These are phyloP conservation scores for Paraconiothyrium brasiliense DNA, from an alignment of 2,329 filamentous ascomycete species.

Conservation along the genomic window DNA sequence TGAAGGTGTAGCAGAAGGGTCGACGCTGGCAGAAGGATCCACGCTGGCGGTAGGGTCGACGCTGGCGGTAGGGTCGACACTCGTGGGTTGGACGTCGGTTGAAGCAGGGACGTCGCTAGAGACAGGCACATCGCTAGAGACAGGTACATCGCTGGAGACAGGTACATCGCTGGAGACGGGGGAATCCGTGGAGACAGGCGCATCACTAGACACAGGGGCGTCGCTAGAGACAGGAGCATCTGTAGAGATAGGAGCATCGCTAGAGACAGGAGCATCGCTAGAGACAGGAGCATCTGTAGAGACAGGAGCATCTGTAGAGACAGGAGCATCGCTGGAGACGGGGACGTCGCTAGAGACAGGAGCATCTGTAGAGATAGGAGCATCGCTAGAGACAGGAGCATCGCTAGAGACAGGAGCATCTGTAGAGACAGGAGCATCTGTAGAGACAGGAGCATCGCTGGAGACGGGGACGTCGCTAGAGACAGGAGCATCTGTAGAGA, in stretches of 20 bases:
- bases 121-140: too few relatives aligned
- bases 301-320: not conserved
- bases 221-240: not conserved
- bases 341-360: not conserved
- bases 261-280: not conserved
- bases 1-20: constrained; percentile 1
- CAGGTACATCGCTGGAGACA: not conserved
- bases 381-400: not conserved
- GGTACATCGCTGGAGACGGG: not conserved
- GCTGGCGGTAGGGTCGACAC: too few relatives aligned
- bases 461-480: not conserved
- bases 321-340: too few relatives aligned
- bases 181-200: not conserved
- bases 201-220: not conserved
- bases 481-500: too few relatives aligned
- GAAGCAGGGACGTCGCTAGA: not conserved
- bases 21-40: not conserved
- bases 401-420: not conserved
- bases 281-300: not conserved
- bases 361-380: too few relatives aligned
- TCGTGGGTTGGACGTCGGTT: not conserved
- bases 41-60: not conserved
- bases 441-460: not conserved
- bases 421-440: not conserved
- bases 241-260: too few relatives aligned